Percentiles rank a stretch among this genome's conserved stretches.
phyloP scores from a whole-genome alignment of 768 basidiomycete species.

The Russula ochroleuca region DNA sequence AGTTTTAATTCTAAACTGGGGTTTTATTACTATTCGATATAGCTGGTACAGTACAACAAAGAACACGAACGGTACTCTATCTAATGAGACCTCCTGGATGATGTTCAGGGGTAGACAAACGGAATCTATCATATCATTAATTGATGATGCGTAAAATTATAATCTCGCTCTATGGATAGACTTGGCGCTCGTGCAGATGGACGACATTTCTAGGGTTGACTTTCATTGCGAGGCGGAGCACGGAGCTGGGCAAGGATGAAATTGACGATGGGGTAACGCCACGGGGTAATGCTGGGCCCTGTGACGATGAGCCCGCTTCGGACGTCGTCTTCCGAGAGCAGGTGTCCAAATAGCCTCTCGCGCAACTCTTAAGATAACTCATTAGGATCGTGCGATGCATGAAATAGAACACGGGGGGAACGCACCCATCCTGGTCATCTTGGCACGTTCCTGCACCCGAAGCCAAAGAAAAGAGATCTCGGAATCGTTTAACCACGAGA shows the following conservation, averaged over 20 bases:
- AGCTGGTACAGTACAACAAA: no score
- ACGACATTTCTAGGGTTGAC: no score
- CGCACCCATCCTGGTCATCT: constrained; percentile 1
- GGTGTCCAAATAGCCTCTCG: constrained; percentile 6
- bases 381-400: neutral
- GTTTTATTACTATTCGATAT: no score
- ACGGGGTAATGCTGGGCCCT: neutral
- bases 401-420: neutral
- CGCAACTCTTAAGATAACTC: neutral
- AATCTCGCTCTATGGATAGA: neutral
- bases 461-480: constrained; percentile 2
- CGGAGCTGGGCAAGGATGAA: constrained; percentile 2
- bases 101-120: no score
- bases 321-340: constrained; percentile 11
- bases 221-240: neutral
- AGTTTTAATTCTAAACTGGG: no score
- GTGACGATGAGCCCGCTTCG: neutral
- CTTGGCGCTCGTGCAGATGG: neutral
- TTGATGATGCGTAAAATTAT: neutral
- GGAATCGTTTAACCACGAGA: neutral
- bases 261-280: neutral
- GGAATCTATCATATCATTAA: neutral
- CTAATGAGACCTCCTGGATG: no score
- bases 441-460: neutral
- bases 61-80: no score